Percentiles rank a stretch among this genome's conserved stretches.
These are phyloP conservation scores for Lachancea sp. DNA, from an alignment of 805 yeast genomes.

Conservation along the genomic window DNA sequence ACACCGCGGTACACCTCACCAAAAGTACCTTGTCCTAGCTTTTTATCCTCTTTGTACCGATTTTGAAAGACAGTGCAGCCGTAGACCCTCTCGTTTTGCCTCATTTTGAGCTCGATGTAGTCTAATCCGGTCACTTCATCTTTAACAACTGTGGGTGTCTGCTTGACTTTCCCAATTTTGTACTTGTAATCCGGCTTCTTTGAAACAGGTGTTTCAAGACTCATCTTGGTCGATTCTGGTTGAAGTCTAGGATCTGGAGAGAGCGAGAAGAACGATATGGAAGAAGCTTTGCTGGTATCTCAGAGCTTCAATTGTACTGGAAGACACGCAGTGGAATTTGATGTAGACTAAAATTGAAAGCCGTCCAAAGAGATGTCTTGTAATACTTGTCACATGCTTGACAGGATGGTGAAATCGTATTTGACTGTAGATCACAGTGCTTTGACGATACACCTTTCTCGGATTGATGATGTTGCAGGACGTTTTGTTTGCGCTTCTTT, in stretches of 20 bases:
- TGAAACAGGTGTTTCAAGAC: background rate
- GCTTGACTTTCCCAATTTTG: conserved; percentile 32
- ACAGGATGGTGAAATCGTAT: too few relatives aligned
- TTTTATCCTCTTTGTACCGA: conserved; percentile 34
- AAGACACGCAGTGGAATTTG: background rate
- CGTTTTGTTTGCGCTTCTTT: too few relatives aligned
- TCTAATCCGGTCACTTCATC: conserved; percentile 25
- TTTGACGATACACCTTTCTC: too few relatives aligned
- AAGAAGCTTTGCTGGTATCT: background rate
- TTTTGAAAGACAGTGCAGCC: conserved; percentile 29
- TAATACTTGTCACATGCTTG: background rate
- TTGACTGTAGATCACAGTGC: too few relatives aligned
- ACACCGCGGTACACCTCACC: conserved; percentile 83
- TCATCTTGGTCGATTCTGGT: background rate
- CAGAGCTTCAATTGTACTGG: background rate
- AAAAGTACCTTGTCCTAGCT: conserved; percentile 80
- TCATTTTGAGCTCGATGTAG: conserved; percentile 22
- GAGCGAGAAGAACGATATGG: too few relatives aligned
- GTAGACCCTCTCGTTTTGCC: conserved; percentile 25
- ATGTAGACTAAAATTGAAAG: background rate
- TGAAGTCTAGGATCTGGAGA: background rate
- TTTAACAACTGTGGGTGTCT: conserved; percentile 26
- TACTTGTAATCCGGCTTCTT: conserved; percentile 22
- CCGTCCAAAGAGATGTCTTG: background rate
- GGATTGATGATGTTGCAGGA: too few relatives aligned